phyloP scores from a whole-genome alignment of 2,329 filamentous ascomycete species.

The Botryotinia calthae region DNA sequence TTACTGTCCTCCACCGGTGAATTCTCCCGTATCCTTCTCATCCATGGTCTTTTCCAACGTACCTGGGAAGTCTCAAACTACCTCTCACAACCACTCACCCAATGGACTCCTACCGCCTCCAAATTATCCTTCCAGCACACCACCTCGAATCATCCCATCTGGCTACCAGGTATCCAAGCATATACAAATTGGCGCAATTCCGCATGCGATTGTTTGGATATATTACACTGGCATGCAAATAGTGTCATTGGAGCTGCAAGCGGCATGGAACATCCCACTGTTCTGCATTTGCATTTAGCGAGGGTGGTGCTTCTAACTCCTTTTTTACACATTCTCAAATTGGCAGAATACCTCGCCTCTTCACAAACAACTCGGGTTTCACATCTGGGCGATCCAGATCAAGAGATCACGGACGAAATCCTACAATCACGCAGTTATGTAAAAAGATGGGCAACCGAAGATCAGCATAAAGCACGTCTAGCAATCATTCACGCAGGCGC shows the following conservation, averaged over 20 bases:
- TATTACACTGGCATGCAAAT: slow-evolving; percentile 46
- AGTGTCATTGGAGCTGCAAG: slow-evolving; percentile 41
- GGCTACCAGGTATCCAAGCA: not conserved
- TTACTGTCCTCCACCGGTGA: slow-evolving; percentile 46
- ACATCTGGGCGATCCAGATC: not conserved
- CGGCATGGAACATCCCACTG: slow-evolving; percentile 45
- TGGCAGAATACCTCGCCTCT: slow-evolving; percentile 24
- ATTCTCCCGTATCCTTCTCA: slow-evolving; percentile 48
- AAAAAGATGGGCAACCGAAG: slow-evolving; percentile 49
- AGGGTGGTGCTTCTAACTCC: slow-evolving; percentile 44
- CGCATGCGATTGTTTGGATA: slow-evolving; percentile 44
- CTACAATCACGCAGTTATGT: slow-evolving; percentile 38
- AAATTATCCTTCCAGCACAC: not conserved
- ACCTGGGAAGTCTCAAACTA: slow-evolving; percentile 49
- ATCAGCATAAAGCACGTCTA: slow-evolving; percentile 56
- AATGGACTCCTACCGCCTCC: not conserved
- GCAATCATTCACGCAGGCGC: slow-evolving; percentile 54
- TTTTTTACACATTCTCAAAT: slow-evolving; percentile 30
- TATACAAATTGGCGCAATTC: slow-evolving; percentile 49
- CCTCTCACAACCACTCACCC: slow-evolving; percentile 23
- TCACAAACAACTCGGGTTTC: not conserved
- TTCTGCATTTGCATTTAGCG: slow-evolving; percentile 33
- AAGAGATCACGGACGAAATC: slow-evolving; percentile 28
- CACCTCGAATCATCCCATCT: not conserved
- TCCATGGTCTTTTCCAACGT: slow-evolving; percentile 50